phyloP scores from a whole-genome alignment of 1,284 basidiomycete genomes.

The Pascua sp. region DNA sequence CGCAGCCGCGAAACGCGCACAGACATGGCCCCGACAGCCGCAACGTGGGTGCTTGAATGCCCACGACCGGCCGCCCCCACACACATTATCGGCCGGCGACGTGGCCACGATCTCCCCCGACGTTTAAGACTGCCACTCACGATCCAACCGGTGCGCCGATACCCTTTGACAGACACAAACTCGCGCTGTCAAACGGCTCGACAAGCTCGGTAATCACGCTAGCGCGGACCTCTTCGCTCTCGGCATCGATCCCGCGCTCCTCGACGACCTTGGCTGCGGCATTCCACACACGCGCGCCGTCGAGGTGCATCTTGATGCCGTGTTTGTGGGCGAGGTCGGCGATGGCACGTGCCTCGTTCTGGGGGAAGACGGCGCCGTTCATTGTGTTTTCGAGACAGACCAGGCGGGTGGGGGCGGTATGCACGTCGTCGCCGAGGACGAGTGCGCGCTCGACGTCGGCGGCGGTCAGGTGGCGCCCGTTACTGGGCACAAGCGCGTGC shows the following conservation, averaged over 20 bases:
- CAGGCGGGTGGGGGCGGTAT: conserved; percentile 73
- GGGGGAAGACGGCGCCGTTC: conserved; percentile 85
- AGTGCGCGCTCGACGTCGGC: conserved; percentile 72
- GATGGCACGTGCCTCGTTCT: conserved; percentile 81
- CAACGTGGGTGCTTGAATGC: not conserved
- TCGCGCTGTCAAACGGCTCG: conserved; percentile 88
- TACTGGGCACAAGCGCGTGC: conserved; percentile 40
- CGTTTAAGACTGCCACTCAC: conserved; percentile 16
- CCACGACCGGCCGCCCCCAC: no score
- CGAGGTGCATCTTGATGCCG: conserved; percentile 78
- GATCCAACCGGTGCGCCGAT: conserved; percentile 89
- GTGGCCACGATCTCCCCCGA: not conserved
- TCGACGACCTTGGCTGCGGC: conserved; percentile 70
- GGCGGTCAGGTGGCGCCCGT: conserved; percentile 65
- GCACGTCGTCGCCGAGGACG: conserved; percentile 67
- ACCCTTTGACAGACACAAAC: conserved; percentile 93
- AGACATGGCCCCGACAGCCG: not conserved
- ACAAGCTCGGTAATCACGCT: conserved; percentile 66
- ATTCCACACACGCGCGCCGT: conserved; percentile 92
- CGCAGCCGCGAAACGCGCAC: not conserved
- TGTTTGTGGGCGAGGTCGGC: conserved; percentile 68
- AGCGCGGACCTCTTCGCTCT: conserved; percentile 49
- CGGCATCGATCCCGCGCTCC: conserved; percentile 48
- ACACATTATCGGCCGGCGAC: not conserved
- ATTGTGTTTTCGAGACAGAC: conserved; percentile 89